Evolutionary conservation across 139 green algal genomes (phyloP), one percentile per base, ranked within the genome.

Genomic region (Edaphochlamys debaryana): DNA sequence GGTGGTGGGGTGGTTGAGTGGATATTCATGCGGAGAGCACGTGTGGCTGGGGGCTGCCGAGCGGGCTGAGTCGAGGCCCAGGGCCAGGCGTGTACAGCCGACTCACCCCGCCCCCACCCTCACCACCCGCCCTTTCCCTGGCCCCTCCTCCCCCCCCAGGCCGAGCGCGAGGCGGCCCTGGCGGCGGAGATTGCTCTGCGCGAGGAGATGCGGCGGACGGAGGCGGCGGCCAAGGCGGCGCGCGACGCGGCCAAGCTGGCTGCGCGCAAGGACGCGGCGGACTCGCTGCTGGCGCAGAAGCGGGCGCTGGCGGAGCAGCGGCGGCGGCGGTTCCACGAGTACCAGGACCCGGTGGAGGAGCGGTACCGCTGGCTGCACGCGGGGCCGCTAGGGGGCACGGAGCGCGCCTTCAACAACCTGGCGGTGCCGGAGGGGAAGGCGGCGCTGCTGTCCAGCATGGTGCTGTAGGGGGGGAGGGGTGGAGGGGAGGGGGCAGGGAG

Each of bases 341-440:
- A 82, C 62, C 20, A 41, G 30, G 76, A 82, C 23, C 63, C 76
- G 7, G 9, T 82, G 20, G 76, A 82, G 32, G 63, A 73, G 11
- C 42, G 42, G 0, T 66, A 67, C 76, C 30, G 41, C 37, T 82
- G 76, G 76, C 76, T 82, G 38, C 76, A 82, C 45, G 76, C 76
- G n/a, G 63, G n/a, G 2, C 41, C 76, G 30, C 63, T 82, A 32
- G 70, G 62, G 0, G 76, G 76, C 76, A 66, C 63, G 15, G 56
- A 82, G 64, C 76, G 76, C 42, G 76, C 76, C n/a, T 82, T 82
- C 37, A 82, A 82, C 63, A 82, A 82, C 76, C 76, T 82, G 30
- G 76, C 45, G 45, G 45, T 54, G 45, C 45, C 45, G 45, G 45
- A 9, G 45, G 45, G 45, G 45, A 9, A 13, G 45, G 45, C 45